Conservation (phyloP, 192 early-diverging fungal genomes). For the Dissophora globulifera region DNA sequence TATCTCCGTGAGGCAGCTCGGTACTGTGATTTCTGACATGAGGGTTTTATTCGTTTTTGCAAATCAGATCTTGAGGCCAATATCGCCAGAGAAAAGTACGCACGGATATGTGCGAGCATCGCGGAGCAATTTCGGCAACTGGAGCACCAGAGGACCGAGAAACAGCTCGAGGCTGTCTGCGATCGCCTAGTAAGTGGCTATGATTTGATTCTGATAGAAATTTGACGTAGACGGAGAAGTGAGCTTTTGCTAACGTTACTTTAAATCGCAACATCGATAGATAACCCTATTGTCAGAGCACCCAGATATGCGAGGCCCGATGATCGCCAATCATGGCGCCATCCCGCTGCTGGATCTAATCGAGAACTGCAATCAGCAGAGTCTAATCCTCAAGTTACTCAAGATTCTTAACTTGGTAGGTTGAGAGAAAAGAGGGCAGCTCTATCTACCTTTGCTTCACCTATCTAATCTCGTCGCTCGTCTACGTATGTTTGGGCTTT, state of each 20-base stretch:
- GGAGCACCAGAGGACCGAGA: conserved; percentile 26
- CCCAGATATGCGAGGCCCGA: conserved; percentile 54
- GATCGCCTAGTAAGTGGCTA: conserved; percentile 43
- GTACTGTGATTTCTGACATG: no score
- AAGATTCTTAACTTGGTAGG: conserved; percentile 57
- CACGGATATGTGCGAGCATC: conserved; percentile 38
- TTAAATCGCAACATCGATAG: conserved; percentile 20
- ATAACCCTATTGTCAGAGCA: conserved; percentile 47
- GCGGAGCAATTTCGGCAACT: conserved; percentile 47
- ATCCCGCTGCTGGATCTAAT: conserved; percentile 59
- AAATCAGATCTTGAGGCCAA: conserved; percentile 62
- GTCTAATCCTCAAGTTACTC: conserved; percentile 37
- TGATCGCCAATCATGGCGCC: conserved; percentile 59
- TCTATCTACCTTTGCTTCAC: no score
- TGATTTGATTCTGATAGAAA: no score
- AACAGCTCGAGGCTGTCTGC: conserved; percentile 32
- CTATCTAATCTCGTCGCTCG: not conserved
- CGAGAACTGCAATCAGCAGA: conserved; percentile 48
- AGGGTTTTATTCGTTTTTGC: not conserved
- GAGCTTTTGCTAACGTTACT: no score
- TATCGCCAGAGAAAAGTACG: conserved; percentile 57
- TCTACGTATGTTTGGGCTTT: not conserved
- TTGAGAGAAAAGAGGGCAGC: no score
- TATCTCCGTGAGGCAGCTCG: no score
- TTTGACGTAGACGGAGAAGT: no score